phyloP scores from a whole-genome alignment of 2,329 filamentous ascomycete species.

The Macrophomina phaseolina region DNA sequence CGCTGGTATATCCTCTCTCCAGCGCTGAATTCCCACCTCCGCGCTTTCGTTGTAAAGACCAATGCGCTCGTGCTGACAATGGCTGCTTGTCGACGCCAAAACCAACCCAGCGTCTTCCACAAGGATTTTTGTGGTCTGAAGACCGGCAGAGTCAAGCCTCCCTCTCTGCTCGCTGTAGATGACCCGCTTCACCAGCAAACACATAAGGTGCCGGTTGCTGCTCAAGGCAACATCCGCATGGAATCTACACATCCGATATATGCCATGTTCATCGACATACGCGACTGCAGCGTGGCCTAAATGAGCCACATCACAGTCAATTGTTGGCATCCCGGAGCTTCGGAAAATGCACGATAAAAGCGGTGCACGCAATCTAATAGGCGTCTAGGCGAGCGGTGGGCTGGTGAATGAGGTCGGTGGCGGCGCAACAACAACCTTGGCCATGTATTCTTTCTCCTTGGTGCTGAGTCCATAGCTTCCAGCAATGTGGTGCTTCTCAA shows the following conservation, averaged over 20 bases:
- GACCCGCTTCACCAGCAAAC: not conserved
- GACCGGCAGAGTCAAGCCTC: not conserved
- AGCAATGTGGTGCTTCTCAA: not conserved
- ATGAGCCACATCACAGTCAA: not conserved
- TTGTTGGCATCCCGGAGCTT: not conserved
- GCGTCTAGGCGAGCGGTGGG: not conserved
- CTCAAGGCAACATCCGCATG: not conserved
- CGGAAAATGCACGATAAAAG: not conserved
- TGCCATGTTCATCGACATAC: not conserved
- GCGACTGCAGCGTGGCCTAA: not conserved
- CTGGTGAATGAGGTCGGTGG: not conserved
- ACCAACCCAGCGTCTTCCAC: not conserved
- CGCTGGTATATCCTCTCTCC: not conserved
- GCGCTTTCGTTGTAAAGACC: not conserved
- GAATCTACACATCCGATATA: not conserved
- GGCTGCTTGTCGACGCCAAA: not conserved
- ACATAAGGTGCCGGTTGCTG: not conserved
- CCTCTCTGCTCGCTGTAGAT: not conserved
- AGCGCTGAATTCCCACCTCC: not conserved
- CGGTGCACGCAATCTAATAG: not conserved
- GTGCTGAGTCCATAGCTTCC: not conserved
- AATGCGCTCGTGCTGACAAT: not conserved
- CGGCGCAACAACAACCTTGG: conserved; percentile 2
- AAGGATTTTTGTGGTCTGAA: not conserved
- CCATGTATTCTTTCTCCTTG: not conserved